These are phyloP conservation scores for Raphidocelis subcapitata DNA, from an alignment of 139 green algal species.

Conservation along the genomic window DNA sequence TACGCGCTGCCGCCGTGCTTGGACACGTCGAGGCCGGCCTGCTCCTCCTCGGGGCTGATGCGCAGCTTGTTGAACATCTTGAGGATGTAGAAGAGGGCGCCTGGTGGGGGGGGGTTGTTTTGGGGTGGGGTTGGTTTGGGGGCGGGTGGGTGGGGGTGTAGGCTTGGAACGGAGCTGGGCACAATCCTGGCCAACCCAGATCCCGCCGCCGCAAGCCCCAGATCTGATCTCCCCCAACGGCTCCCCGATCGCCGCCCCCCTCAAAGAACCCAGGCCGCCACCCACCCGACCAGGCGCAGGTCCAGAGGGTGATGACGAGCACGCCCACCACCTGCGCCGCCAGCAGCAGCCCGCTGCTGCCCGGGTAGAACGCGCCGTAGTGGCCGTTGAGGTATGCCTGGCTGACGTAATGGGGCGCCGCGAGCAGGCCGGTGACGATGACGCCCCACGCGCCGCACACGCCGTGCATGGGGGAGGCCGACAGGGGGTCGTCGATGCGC, in stretches of 20 bases:
- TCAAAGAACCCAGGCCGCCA: too few species aligned
- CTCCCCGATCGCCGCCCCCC: background rate
- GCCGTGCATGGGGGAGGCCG: constrained; percentile 77
- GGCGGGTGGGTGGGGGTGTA: too few species aligned
- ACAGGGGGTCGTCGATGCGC: constrained; percentile 73
- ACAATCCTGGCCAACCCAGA: too few species aligned
- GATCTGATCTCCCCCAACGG: constrained; percentile 28
- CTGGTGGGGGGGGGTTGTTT: too few species aligned
- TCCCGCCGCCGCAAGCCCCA: constrained; percentile 24
- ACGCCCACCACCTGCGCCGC: constrained; percentile 60
- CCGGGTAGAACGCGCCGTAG: constrained; percentile 61
- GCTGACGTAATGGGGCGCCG: constrained; percentile 37
- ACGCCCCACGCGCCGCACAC: constrained; percentile 59
- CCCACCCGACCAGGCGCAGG: background rate
- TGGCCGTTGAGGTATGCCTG: constrained; percentile 46
- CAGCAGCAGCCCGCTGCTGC: constrained; percentile 48
- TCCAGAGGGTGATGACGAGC: constrained; percentile 54
- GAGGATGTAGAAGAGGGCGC: constrained; percentile 69
- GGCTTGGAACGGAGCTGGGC: background rate
- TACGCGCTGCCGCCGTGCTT: constrained; percentile 62
- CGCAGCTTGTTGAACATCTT: constrained; percentile 53
- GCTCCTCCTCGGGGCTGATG: constrained; percentile 65
- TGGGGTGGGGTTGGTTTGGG: background rate
- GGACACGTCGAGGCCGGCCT: constrained; percentile 59
- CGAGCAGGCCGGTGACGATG: constrained; percentile 56